Percentiles rank a stretch among this genome's conserved stretches.
Evolutionary conservation across 805 yeast species (phyloP).

Genomic region (Pichia sporocuriosa): DNA sequence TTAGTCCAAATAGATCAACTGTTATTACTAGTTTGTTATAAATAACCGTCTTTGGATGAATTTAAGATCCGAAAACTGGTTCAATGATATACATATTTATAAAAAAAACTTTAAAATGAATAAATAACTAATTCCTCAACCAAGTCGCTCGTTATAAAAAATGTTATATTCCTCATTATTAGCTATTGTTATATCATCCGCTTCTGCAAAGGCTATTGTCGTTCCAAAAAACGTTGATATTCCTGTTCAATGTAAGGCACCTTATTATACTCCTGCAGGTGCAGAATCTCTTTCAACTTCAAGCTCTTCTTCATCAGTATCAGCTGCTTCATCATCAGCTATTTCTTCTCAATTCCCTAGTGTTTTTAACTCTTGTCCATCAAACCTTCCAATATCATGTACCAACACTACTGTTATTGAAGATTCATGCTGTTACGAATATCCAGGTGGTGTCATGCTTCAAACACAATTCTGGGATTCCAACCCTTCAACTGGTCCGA

Average conservation of each 20-base stretch:
- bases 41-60: too few species aligned
- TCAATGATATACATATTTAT: too few species aligned
- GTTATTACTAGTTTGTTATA: too few species aligned
- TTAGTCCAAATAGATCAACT: too few species aligned
- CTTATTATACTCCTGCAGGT: background rate
- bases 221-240: background rate
- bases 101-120: too few species aligned
- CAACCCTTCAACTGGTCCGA: slow-evolving; percentile 63
- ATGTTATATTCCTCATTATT: background rate
- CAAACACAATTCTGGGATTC: slow-evolving; percentile 94
- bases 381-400: slow-evolving; percentile 54
- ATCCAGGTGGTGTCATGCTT: slow-evolving; percentile 75
- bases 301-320: background rate
- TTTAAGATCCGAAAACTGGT: too few species aligned
- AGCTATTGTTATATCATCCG: background rate
- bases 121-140: slow-evolving; percentile 21
- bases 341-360: background rate
- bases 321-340: background rate
- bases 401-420: slow-evolving; percentile 43
- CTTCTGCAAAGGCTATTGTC: background rate
- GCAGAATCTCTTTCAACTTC: too few species aligned
- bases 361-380: slow-evolving; percentile 39
- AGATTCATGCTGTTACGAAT: slow-evolving; percentile 77
- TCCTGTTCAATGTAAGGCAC: background rate
- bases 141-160: background rate